Percentiles rank a stretch among this genome's conserved stretches.
Evolutionary conservation across 208 protist species (phyloP).

Genomic region (Naegleria fowleri): DNA sequence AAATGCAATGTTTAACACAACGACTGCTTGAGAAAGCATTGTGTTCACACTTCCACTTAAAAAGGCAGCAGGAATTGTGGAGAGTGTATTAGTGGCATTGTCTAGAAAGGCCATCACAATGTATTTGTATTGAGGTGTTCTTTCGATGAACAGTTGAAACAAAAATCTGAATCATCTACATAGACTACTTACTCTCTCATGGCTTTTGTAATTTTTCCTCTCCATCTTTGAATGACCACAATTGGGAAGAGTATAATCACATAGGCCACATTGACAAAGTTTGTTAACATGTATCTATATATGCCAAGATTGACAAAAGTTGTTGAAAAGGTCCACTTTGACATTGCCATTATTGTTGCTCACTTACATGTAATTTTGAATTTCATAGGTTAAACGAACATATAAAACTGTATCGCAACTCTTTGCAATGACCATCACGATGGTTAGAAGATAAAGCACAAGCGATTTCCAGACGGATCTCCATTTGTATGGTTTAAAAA

Average conservation of each 20-base stretch:
- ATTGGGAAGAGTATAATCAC: not conserved
- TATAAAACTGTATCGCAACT: conserved; percentile 7
- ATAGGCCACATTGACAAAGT: not conserved
- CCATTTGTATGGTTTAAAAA: too few species aligned
- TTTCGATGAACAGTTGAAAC: not conserved
- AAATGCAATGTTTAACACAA: not conserved
- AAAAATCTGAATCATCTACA: not conserved
- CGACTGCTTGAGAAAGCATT: not conserved
- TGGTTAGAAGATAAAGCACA: not conserved
- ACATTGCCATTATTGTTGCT: too few species aligned
- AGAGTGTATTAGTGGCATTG: not conserved
- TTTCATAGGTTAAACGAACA: not conserved
- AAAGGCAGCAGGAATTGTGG: not conserved
- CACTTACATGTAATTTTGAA: not conserved
- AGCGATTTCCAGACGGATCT: not conserved
- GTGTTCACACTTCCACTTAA: not conserved
- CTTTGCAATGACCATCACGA: not conserved
- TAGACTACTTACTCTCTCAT: not conserved
- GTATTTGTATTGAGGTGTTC: not conserved
- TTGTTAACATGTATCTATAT: not conserved
- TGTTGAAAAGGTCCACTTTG: not conserved
- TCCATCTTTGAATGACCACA: not conserved
- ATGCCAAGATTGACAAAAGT: not conserved
- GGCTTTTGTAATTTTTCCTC: not conserved
- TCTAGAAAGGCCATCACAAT: not conserved